phyloP scores from a whole-genome alignment of 768 basidiomycete genomes.

The Amanita rubescens region DNA sequence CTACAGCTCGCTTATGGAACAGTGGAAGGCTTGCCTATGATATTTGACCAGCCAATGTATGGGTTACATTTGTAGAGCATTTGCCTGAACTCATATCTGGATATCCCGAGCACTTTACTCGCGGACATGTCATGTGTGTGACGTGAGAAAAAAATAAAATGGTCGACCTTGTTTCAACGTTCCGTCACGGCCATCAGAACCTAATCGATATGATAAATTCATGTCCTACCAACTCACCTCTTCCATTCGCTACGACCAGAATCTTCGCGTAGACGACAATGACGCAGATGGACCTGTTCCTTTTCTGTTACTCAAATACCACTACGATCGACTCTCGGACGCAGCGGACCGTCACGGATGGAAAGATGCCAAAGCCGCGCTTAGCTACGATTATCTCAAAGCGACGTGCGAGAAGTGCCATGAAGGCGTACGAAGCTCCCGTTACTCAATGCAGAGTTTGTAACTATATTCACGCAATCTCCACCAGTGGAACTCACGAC shows the following conservation, averaged over 20 bases:
- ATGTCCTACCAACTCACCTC: constrained; percentile 34
- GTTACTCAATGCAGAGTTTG: neutral
- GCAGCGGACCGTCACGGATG: constrained; percentile 49
- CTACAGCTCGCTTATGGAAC: neutral
- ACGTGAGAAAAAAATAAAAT: constrained; percentile 2
- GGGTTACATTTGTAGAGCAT: constrained; percentile 41
- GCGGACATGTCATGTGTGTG: neutral
- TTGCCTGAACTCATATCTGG: constrained; percentile 39
- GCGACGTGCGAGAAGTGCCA: constrained; percentile 37
- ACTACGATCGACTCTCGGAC: constrained; percentile 49
- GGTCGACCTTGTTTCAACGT: too few species aligned
- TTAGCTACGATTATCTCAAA: constrained; percentile 35
- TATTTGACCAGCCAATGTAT: constrained; percentile 39
- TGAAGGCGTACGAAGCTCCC: constrained; percentile 20
- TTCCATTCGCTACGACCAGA: constrained; percentile 52
- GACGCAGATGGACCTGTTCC: constrained; percentile 44
- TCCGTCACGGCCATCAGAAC: too few species aligned
- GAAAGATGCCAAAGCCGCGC: constrained; percentile 25
- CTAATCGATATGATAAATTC: too few species aligned
- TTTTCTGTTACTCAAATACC: constrained; percentile 55
- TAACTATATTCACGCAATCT: neutral
- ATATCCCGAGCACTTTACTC: constrained; percentile 28
- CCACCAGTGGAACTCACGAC: constrained; percentile 21
- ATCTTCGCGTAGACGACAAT: constrained; percentile 51
- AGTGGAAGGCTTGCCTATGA: constrained; percentile 33